Percentiles rank a stretch among this genome's conserved stretches.
Evolutionary conservation across 129 eudicot genomes (phyloP).

Genomic region (Centrapalus pauciflorus): DNA sequence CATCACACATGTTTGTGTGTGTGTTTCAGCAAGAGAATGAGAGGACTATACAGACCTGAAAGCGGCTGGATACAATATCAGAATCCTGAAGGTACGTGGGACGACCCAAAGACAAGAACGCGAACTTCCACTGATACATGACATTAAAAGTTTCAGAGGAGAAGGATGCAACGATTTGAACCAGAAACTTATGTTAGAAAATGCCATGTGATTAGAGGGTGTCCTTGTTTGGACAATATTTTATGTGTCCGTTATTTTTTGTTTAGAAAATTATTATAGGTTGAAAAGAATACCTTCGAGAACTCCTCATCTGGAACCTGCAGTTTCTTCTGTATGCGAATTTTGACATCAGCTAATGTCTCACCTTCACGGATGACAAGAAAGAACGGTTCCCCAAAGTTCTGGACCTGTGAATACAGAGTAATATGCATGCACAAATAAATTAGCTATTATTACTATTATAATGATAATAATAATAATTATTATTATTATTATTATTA

Average conservation of each 20-base stretch:
- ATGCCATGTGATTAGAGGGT: background rate
- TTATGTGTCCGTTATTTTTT: background rate
- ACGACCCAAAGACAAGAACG: conserved; percentile 51
- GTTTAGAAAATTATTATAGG: background rate
- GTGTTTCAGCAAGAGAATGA: background rate
- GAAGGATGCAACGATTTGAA: background rate
- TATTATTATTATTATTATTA: too few relatives aligned
- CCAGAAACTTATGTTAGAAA: background rate
- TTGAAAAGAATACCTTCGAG: conserved; percentile 37
- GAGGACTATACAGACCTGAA: conserved; percentile 39
- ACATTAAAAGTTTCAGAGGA: background rate
- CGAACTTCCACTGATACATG: conserved; percentile 54
- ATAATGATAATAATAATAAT: background rate
- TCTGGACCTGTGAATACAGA: conserved; percentile 32
- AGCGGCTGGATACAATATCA: conserved; percentile 46
- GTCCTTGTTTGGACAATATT: too few relatives aligned
- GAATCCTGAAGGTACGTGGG: conserved; percentile 52
- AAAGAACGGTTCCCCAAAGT: too few relatives aligned
- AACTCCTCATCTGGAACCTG: too few relatives aligned
- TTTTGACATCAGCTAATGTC: conserved; percentile 43
- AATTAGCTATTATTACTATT: too few relatives aligned
- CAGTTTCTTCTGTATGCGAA: conserved; percentile 51
- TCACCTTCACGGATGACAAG: conserved; percentile 59
- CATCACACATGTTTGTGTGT: background rate
- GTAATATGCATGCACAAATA: background rate